phyloP scores from a whole-genome alignment of 2,329 filamentous ascomycete genomes.

The Biscogniauxia marginata region DNA sequence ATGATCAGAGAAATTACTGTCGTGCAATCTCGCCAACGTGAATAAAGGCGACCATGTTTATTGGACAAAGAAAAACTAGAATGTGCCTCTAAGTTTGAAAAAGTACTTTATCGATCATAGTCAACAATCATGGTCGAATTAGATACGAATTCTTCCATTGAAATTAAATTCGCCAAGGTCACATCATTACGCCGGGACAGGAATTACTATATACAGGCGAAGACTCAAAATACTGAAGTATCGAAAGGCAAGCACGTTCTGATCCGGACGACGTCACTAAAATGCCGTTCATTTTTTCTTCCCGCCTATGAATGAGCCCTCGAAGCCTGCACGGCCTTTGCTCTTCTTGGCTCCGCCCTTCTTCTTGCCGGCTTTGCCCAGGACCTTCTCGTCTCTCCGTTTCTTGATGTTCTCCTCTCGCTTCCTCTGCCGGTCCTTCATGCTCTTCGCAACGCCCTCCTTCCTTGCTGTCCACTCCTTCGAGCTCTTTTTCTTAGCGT shows the following conservation, averaged over 20 bases:
- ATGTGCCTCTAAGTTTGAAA: background rate
- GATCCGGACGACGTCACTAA: background rate
- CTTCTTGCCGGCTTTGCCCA: conserved; percentile 58
- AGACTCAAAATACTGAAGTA: background rate
- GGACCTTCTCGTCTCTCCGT: conserved; percentile 69
- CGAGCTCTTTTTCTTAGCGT: conserved; percentile 85
- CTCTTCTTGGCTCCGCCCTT: conserved; percentile 42
- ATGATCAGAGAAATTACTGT: too few relatives aligned
- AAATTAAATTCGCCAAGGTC: background rate
- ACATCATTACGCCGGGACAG: background rate
- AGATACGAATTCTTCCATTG: background rate
- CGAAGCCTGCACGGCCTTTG: conserved; percentile 61
- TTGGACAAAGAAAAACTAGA: too few relatives aligned
- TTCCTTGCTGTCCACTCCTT: conserved; percentile 79
- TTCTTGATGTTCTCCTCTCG: conserved; percentile 75
- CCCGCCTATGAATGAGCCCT: conserved; percentile 63
- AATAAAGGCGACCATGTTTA: too few relatives aligned
- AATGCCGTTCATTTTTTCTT: conserved; percentile 35
- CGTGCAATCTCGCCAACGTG: too few relatives aligned
- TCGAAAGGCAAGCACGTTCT: background rate
- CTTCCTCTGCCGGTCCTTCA: conserved; percentile 79
- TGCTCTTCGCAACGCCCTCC: conserved; percentile 70
- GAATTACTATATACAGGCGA: background rate
- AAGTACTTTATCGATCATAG: background rate
- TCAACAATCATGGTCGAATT: background rate